Evolutionary conservation across 441 rosid genomes (phyloP).

Genomic region (Mallotus repandus): DNA sequence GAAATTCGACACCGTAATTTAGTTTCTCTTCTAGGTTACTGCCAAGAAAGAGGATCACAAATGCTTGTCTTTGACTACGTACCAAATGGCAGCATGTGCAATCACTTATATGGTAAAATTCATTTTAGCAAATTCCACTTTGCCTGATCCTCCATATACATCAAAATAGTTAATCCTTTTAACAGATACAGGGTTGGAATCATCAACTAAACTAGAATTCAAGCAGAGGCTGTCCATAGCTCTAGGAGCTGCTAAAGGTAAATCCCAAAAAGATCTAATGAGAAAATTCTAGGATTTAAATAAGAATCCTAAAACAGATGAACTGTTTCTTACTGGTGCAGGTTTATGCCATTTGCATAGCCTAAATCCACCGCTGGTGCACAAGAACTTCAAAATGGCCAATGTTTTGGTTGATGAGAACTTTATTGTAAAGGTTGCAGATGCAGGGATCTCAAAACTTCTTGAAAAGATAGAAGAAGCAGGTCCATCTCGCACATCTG

Average conservation of each 20-base stretch:
- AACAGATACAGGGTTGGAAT: slow-evolving; percentile 35
- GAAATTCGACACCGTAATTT: slow-evolving; percentile 56
- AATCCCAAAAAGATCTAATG: slow-evolving; percentile 14
- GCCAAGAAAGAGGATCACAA: slow-evolving; percentile 51
- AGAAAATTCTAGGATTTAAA: slow-evolving; percentile 3
- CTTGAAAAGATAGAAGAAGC: slow-evolving; percentile 49
- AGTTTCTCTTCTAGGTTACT: slow-evolving; percentile 58
- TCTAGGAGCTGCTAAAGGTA: slow-evolving; percentile 73
- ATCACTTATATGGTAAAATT: slow-evolving; percentile 51
- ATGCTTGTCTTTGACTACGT: slow-evolving; percentile 56
- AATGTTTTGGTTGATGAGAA: slow-evolving; percentile 68
- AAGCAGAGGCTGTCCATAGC: slow-evolving; percentile 62
- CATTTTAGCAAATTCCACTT: background rate
- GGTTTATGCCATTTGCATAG: slow-evolving; percentile 59
- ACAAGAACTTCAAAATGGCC: slow-evolving; percentile 60
- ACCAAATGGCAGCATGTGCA: slow-evolving; percentile 56
- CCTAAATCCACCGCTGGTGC: slow-evolving; percentile 55
- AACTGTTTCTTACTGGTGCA: slow-evolving; percentile 33
- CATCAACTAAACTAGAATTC: slow-evolving; percentile 56
- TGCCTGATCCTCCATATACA: slow-evolving; percentile 3
- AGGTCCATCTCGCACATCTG: slow-evolving; percentile 46
- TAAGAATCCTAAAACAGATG: background rate
- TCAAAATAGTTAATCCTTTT: slow-evolving; percentile 9
- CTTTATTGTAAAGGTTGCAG: slow-evolving; percentile 60
- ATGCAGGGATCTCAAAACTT: slow-evolving; percentile 47